phyloP scores from a whole-genome alignment of 345 rosid genomes.

The Lepidium africanum region DNA sequence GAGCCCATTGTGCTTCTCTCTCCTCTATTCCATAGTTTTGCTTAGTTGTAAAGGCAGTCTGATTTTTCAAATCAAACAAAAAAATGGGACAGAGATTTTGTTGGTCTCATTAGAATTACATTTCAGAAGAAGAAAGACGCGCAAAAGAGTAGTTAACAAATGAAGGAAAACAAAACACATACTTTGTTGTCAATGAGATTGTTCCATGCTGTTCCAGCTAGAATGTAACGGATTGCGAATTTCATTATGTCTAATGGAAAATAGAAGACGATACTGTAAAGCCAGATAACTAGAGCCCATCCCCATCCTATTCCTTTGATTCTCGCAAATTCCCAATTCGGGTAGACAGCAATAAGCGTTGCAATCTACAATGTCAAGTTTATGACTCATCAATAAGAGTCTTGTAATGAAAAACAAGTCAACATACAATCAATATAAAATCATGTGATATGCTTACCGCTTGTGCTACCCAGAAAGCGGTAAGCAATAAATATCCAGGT shows the following conservation, averaged over 20 bases:
- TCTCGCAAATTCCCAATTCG: slow-evolving; percentile 69
- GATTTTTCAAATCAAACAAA: neutral
- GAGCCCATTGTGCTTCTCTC: slow-evolving; percentile 94
- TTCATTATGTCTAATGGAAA: slow-evolving; percentile 73
- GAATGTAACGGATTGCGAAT: slow-evolving; percentile 67
- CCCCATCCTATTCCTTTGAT: slow-evolving; percentile 83
- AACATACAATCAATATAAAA: neutral
- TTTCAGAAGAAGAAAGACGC: neutral
- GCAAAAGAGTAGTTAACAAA: neutral
- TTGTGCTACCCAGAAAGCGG: slow-evolving; percentile 66
- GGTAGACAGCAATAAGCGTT: slow-evolving; percentile 61
- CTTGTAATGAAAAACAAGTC: neutral
- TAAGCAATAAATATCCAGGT: slow-evolving; percentile 53
- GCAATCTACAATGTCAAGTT: slow-evolving; percentile 45
- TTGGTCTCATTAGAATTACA: neutral
- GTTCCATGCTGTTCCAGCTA: slow-evolving; percentile 77
- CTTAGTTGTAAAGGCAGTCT: slow-evolving; percentile 91
- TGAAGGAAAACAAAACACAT: neutral
- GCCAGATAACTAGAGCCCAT: slow-evolving; percentile 92
- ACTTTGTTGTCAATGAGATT: slow-evolving; percentile 78
- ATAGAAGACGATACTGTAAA: slow-evolving; percentile 64
- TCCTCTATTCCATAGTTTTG: slow-evolving; percentile 82
- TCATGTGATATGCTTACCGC: slow-evolving; percentile 30
- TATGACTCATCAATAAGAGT: neutral
- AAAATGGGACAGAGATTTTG: neutral